Evolutionary conservation across 371 early-diverging fungal genomes (phyloP), one percentile per base, ranked within the genome.

Genomic region (Apophysomyces sp.): DNA sequence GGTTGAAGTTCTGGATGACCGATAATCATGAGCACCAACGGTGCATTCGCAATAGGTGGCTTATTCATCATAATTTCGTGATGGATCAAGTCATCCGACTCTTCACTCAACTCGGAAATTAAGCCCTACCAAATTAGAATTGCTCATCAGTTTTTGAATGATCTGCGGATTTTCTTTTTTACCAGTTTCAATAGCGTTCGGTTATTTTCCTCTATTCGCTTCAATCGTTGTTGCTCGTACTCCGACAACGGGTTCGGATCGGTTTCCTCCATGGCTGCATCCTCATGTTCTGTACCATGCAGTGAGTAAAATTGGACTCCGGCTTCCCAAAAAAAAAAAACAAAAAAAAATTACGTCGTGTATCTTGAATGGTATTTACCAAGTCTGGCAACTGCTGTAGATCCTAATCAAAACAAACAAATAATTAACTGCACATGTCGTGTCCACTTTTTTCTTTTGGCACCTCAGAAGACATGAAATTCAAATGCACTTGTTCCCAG

Each of bases 41-140:
- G 80, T n/a, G 81, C 77, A 11, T 62, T 41, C 0, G 59, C 63
- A 32, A 66, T 57, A 1, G 73, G 63, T 12, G 61, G 30, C 61
- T 78, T 79, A 6, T 62, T 68, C 61, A 86, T 72, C 75, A 93
- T 81, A 24, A 82, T 86, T 21, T 81, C 86, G 58, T 87, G 85
- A 63, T 92, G 90, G 4, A 87, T 79, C 16, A 85, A 74, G 67
- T 93, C 93, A 34, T 88, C 86, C 2, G 89, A 83, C 21, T 89
- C 85, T 57, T 92, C 92, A 63, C 89, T 86, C 27, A 94, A 65
- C 40, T 92, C 94, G 2, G 93, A 91, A 4, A 90, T 86, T 28
- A 94, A 69, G 0, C 94, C 94, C 79, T 87, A 49, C 15, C 13
- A 21, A 24, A 24, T 57, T 36, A 24, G 11, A 34, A 24, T 32